Conservation (phyloP, 371 early-diverging fungal genomes). For the Fennellomyces sp. region DNA sequence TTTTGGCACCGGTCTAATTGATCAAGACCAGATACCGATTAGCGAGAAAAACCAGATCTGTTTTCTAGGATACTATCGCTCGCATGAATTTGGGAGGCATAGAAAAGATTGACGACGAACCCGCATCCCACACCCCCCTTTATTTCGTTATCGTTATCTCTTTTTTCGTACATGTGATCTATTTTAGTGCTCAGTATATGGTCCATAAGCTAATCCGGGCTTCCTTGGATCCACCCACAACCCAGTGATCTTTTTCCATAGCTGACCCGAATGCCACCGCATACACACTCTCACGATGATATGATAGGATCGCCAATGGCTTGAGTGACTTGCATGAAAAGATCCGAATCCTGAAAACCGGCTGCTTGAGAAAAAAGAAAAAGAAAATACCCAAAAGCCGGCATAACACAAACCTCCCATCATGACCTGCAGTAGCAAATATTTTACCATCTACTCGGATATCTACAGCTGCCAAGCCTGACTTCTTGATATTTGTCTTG, state of each 20-base stretch:
- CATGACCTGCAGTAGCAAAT: slow-evolving; percentile 58
- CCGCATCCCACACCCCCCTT: background rate
- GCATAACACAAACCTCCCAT: slow-evolving; percentile 40
- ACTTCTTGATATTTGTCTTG: slow-evolving; percentile 38
- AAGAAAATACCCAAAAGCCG: background rate
- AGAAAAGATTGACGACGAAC: too few relatives aligned
- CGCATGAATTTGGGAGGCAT: too few relatives aligned
- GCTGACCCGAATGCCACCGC: slow-evolving; percentile 29
- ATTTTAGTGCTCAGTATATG: slow-evolving; percentile 33
- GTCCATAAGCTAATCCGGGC: slow-evolving; percentile 54
- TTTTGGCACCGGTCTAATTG: too few relatives aligned
- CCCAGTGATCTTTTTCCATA: slow-evolving; percentile 28
- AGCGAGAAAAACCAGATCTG: too few relatives aligned
- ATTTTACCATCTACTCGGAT: slow-evolving; percentile 54
- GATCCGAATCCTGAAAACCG: slow-evolving; percentile 39
- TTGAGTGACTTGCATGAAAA: slow-evolving; percentile 50
- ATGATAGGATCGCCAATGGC: slow-evolving; percentile 50
- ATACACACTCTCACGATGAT: slow-evolving; percentile 51
- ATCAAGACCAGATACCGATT: too few relatives aligned
- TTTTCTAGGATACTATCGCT: too few relatives aligned
- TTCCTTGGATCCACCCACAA: slow-evolving; percentile 48
- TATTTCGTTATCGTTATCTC: slow-evolving; percentile 7
- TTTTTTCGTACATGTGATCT: background rate
- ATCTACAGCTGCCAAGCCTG: slow-evolving; percentile 38
- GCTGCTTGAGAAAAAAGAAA: background rate